Evolutionary conservation across 257 asterid genomes (phyloP), one percentile per base, ranked within the genome.

Genomic region (Gynochthodes officinalis): DNA sequence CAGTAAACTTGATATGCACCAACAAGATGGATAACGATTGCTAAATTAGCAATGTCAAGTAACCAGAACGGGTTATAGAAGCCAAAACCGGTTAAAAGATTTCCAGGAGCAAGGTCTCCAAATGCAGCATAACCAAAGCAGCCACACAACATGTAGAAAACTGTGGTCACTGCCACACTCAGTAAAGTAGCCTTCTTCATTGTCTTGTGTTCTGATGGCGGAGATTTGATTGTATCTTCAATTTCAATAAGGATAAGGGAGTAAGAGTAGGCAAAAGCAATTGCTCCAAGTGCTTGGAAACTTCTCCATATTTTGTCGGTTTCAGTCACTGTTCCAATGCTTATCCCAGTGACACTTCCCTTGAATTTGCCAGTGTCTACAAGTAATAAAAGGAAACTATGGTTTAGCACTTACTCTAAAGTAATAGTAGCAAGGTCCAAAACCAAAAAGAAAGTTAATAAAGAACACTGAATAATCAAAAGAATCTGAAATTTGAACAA

Each of bases 141-240:
- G 13, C 98, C 98, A 33, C 98, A 93, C 0, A 84, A 78, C 96
- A 93, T 88, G 91, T 93, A 93, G 91, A 93, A 93, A n/a, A 88
- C 37, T 0, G 98, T 93, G 52, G 97, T 88, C 2, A 89, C 92
- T 1, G 80, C 80, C 9, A 93, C 91, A 39, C 98, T 91, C 1
- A 84, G 15, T 14, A 88, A 67, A 3, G 96, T 85, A 18, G 98
- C 98, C 43, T 81, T 89, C 83, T 86, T 88, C 97, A 93, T 90
- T 44, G 97, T 89, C 76, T 86, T 89, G 77, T 76, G 71, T 52
- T 93, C 98, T 7, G 95, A 67, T 2, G 96, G 97, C 23, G 96
- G 96, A 4, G 96, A 83, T 76, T 89, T 90, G 10, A 93, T 53
- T 18, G 98, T 93, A 65, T 93, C 92, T 89, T 89, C 91, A 65